Percentiles rank a stretch among this genome's conserved stretches.
Conservation (phyloP, 345 rosid species). For the Dipteronia sinensis region DNA sequence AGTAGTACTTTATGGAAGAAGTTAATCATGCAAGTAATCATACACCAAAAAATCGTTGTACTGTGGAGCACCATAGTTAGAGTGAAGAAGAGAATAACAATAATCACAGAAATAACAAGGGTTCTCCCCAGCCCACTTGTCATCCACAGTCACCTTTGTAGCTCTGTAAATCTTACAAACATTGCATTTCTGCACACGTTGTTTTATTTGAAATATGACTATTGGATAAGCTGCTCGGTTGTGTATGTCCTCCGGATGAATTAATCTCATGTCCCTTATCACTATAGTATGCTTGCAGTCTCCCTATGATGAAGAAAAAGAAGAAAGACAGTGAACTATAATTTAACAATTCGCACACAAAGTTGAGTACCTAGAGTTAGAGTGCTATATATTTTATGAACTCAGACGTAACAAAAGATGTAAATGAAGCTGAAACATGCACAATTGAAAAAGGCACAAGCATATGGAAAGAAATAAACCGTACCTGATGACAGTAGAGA, state of each 20-base stretch:
- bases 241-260: constrained; percentile 71
- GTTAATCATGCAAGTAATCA: constrained; percentile 55
- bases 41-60: constrained; percentile 46
- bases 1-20: neutral
- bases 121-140: constrained; percentile 71
- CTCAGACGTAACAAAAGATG: neutral
- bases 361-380: neutral
- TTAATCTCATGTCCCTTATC: constrained; percentile 81
- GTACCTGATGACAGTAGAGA: constrained; percentile 89
- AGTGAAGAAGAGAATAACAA: constrained; percentile 70
- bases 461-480: neutral
- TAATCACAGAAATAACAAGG: constrained; percentile 78
- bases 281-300: constrained; percentile 84
- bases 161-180: constrained; percentile 70
- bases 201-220: constrained; percentile 47
- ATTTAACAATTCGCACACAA: neutral
- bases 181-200: constrained; percentile 56
- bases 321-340: neutral
- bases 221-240: constrained; percentile 72
- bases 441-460: neutral
- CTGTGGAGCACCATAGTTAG: constrained; percentile 37
- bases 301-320: constrained; percentile 47
- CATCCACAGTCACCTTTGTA: constrained; percentile 54
- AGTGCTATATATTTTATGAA: neutral
- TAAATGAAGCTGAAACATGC: neutral